phyloP scores from a whole-genome alignment of 345 rosid genomes.

The Euclidium syriacum region DNA sequence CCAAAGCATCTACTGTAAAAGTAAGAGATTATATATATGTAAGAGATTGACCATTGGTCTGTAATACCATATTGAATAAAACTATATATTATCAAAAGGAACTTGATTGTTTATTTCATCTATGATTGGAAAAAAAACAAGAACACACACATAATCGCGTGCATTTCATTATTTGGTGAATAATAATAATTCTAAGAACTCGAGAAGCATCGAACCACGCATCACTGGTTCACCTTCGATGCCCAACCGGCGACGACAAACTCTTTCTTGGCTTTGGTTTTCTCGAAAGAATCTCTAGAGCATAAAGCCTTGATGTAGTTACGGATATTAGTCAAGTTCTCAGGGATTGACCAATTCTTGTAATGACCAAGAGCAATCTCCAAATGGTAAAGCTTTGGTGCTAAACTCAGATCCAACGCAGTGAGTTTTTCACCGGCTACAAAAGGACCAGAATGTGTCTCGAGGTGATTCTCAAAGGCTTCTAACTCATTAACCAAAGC shows the following conservation, averaged over 20 bases:
- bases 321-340: constrained; percentile 50
- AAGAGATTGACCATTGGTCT: neutral
- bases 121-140: neutral
- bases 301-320: constrained; percentile 50
- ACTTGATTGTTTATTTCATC: neutral
- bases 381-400: constrained; percentile 85
- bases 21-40: no score
- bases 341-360: constrained; percentile 83
- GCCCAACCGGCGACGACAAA: constrained; percentile 27
- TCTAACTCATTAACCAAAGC: constrained; percentile 69
- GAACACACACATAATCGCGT: neutral
- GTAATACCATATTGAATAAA: constrained; percentile 5
- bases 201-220: neutral
- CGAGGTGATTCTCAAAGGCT: constrained; percentile 70
- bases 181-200: neutral
- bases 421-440: constrained; percentile 74
- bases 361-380: constrained; percentile 75
- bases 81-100: neutral
- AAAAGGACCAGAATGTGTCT: constrained; percentile 69
- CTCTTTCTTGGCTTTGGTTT: constrained; percentile 46
- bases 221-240: constrained; percentile 21
- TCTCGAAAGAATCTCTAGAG: constrained; percentile 58
- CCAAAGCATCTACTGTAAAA: neutral
- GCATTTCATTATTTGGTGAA: constrained; percentile 9
- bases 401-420: constrained; percentile 72